Conservation (phyloP, 1,284 basidiomycete genomes). For the Stygiomarasmius scandens region DNA sequence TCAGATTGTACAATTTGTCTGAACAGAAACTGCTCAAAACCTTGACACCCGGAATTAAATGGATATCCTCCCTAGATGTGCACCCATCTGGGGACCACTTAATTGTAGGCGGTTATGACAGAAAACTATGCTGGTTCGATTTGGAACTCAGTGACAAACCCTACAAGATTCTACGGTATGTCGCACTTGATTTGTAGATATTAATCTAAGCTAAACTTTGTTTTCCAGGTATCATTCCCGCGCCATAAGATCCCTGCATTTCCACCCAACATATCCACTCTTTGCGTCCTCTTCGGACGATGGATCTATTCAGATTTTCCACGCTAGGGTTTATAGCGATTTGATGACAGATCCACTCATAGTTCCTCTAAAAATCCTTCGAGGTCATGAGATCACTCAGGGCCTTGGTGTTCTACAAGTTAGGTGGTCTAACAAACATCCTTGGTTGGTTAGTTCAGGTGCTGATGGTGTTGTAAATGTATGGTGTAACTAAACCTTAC, state of each 20-base stretch:
- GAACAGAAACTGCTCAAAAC: slow-evolving; percentile 95
- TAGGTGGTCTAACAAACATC: slow-evolving; percentile 87
- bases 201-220: slow-evolving; percentile 9
- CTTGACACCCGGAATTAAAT: slow-evolving; percentile 88
- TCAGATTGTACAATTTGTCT: slow-evolving; percentile 93
- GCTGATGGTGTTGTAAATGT: slow-evolving; percentile 90
- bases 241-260: slow-evolving; percentile 89
- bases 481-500: slow-evolving; percentile 72
- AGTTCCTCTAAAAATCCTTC: slow-evolving; percentile 94
- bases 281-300: slow-evolving; percentile 97
- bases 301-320: slow-evolving; percentile 96
- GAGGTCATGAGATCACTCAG: slow-evolving; percentile 84
- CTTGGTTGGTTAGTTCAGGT: slow-evolving; percentile 93
- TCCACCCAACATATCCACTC: slow-evolving; percentile 93
- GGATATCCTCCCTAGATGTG: slow-evolving; percentile 97
- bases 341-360: slow-evolving; percentile 95
- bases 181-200: slow-evolving; percentile 6
- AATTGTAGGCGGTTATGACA: slow-evolving; percentile 96
- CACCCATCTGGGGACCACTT: slow-evolving; percentile 96
- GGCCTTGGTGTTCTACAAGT: slow-evolving; percentile 91
- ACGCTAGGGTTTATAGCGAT: slow-evolving; percentile 92
- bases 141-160: slow-evolving; percentile 94
- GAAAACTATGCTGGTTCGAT: slow-evolving; percentile 98
- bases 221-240: slow-evolving; percentile 83
- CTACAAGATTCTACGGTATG: slow-evolving; percentile 90